A percentile compares a stretch with the other conserved stretches of the same genome.
Conservation (phyloP, 2,329 filamentous ascomycete genomes). For the Ceratocystis alfenasii region DNA sequence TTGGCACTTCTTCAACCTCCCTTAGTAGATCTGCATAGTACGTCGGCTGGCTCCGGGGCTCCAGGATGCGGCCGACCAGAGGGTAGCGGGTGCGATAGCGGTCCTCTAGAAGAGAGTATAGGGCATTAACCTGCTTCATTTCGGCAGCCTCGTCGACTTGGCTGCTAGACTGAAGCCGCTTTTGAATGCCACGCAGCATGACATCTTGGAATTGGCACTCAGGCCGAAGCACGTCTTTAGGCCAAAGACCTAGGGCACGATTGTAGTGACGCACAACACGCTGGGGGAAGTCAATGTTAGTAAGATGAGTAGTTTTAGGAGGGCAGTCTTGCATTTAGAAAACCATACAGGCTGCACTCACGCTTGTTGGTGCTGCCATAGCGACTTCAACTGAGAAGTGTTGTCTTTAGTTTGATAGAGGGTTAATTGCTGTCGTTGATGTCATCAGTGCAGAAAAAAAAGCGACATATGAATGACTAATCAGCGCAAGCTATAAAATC, state of each 20-base stretch:
- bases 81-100: slow-evolving; percentile 38
- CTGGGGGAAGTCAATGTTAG: slow-evolving; percentile 11
- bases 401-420: background rate
- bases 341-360: slow-evolving; percentile 16
- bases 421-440: background rate
- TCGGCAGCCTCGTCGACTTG: slow-evolving; percentile 9
- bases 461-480: background rate
- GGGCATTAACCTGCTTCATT: slow-evolving; percentile 41
- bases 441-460: background rate
- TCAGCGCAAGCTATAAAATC: background rate
- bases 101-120: slow-evolving; percentile 48
- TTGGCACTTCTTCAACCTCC: slow-evolving; percentile 53
- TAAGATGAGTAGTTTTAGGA: background rate
- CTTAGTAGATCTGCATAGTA: slow-evolving; percentile 50
- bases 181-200: slow-evolving; percentile 29
- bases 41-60: slow-evolving; percentile 50
- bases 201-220: slow-evolving; percentile 50
- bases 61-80: slow-evolving; percentile 32
- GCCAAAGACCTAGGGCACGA: slow-evolving; percentile 46
- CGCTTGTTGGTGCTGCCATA: slow-evolving; percentile 25
- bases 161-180: slow-evolving; percentile 26
- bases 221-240: slow-evolving; percentile 50
- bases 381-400: background rate
- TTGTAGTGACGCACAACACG: slow-evolving; percentile 33
- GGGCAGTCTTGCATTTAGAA: too few species aligned